phyloP scores from a whole-genome alignment of 2,329 filamentous ascomycete genomes.

The Arthrinium phaeospermum region DNA sequence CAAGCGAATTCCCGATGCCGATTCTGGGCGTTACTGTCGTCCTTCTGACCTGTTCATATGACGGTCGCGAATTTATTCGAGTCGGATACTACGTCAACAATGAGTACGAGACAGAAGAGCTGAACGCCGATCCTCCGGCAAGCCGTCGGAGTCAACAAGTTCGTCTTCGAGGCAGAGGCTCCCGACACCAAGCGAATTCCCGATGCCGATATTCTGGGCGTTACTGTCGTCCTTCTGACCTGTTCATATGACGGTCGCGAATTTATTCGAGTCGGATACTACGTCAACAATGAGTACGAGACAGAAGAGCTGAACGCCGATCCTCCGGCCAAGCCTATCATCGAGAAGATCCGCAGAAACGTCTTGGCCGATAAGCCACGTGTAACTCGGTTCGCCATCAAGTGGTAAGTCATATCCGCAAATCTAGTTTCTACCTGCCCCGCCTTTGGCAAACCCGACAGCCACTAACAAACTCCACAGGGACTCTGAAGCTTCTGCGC shows the following conservation, averaged over 20 bases:
- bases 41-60: slow-evolving; percentile 94
- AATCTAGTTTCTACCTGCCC: background rate
- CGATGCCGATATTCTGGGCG: slow-evolving; percentile 91
- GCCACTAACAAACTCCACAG: slow-evolving; percentile 59
- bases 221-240: slow-evolving; percentile 94
- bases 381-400: slow-evolving; percentile 97
- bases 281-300: slow-evolving; percentile 99
- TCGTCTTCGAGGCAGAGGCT: slow-evolving; percentile 93
- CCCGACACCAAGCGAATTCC: slow-evolving; percentile 91
- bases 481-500: slow-evolving; percentile 97
- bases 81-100: slow-evolving; percentile 99
- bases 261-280: slow-evolving; percentile 98
- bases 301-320: slow-evolving; percentile 87
- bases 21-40: slow-evolving; percentile 98
- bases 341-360: slow-evolving; percentile 91
- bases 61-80: slow-evolving; percentile 94
- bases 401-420: slow-evolving; percentile 71
- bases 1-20: slow-evolving; percentile 87
- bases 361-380: slow-evolving; percentile 96
- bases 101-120: slow-evolving; percentile 92
- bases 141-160: slow-evolving; percentile 99
- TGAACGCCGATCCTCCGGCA: slow-evolving; percentile 86
- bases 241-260: slow-evolving; percentile 96
- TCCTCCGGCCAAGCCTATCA: slow-evolving; percentile 87
- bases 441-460: background rate